These are phyloP conservation scores for Fusarium siculi DNA, from an alignment of 2,329 filamentous ascomycete genomes.

Conservation along the genomic window DNA sequence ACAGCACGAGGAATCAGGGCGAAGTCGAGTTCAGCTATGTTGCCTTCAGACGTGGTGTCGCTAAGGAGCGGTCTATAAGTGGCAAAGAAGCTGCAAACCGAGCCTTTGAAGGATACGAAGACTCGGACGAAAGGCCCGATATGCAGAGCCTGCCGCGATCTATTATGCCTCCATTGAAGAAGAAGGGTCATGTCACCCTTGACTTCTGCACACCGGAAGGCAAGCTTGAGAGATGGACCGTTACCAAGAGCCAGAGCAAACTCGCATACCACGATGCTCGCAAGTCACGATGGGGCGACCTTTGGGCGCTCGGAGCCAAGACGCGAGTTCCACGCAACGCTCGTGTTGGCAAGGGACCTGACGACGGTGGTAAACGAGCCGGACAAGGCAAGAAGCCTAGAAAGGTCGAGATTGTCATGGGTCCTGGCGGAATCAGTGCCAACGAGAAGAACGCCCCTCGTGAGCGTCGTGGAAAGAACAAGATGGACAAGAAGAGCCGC, in stretches of 20 bases:
- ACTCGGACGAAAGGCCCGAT: slow-evolving; percentile 57
- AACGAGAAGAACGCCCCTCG: slow-evolving; percentile 50
- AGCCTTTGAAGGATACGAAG: slow-evolving; percentile 79
- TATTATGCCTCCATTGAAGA: slow-evolving; percentile 85
- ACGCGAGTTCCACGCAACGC: slow-evolving; percentile 73
- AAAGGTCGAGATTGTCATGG: slow-evolving; percentile 52
- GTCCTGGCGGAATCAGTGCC: slow-evolving; percentile 51
- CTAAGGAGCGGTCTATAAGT: slow-evolving; percentile 51
- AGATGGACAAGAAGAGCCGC: slow-evolving; percentile 52
- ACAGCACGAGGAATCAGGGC: slow-evolving; percentile 81
- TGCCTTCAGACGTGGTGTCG: slow-evolving; percentile 80
- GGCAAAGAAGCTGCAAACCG: slow-evolving; percentile 67
- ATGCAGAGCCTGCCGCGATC: slow-evolving; percentile 80
- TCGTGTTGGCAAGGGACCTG: slow-evolving; percentile 64
- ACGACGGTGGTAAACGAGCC: slow-evolving; percentile 60
- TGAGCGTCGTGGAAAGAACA: slow-evolving; percentile 55
- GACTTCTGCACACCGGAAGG: slow-evolving; percentile 91
- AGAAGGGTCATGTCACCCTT: slow-evolving; percentile 85
- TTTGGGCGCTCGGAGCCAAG: slow-evolving; percentile 96
- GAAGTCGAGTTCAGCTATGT: slow-evolving; percentile 93
- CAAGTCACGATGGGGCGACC: slow-evolving; percentile 90
- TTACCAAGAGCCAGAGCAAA: slow-evolving; percentile 82
- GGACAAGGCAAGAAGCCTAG: slow-evolving; percentile 53
- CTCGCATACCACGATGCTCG: slow-evolving; percentile 92
- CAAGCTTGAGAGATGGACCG: slow-evolving; percentile 91